Evolutionary conservation across 2,329 filamentous ascomycete genomes (phyloP).

Genomic region (Tolypocladium guangdongense): DNA sequence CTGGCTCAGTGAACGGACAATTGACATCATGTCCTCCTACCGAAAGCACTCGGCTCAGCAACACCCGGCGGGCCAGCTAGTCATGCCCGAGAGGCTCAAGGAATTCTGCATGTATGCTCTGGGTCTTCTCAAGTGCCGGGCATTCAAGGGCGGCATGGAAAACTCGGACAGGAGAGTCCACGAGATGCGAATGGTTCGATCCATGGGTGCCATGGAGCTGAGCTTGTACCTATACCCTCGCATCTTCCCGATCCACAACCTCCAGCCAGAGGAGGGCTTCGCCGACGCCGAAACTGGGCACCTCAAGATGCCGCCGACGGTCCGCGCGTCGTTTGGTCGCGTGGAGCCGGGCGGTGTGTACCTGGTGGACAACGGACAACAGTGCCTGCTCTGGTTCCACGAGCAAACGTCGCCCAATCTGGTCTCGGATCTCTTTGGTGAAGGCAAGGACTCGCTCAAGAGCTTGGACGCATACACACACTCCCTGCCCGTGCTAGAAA

Average conservation of each 20-base stretch:
- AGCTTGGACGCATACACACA: conserved; percentile 72
- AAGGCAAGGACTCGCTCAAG: conserved; percentile 57
- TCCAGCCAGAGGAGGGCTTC: conserved; percentile 81
- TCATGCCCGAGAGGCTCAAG: conserved; percentile 91
- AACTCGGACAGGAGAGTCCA: conserved; percentile 83
- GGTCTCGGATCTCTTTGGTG: conserved; percentile 80
- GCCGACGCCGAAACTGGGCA: conserved; percentile 79
- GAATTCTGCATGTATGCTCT: conserved; percentile 97
- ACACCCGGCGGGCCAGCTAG: conserved; percentile 83
- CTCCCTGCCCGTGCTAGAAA: conserved; percentile 72
- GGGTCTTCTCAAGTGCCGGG: conserved; percentile 76
- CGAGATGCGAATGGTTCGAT: conserved; percentile 80
- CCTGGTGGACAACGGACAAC: conserved; percentile 89
- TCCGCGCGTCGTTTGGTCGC: conserved; percentile 75
- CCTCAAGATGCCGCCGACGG: conserved; percentile 66
- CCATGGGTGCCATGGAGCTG: conserved; percentile 76
- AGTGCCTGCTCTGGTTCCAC: conserved; percentile 86
- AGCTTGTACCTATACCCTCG: conserved; percentile 91
- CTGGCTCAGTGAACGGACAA: conserved; percentile 77
- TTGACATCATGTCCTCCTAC: conserved; percentile 85
- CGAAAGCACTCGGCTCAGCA: conserved; percentile 81
- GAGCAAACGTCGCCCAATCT: conserved; percentile 86
- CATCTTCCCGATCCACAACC: conserved; percentile 84
- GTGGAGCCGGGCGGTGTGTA: conserved; percentile 92
- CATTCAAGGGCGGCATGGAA: conserved; percentile 88